phyloP scores from a whole-genome alignment of 78 protist species.

The Monocercomonoides exilis region DNA sequence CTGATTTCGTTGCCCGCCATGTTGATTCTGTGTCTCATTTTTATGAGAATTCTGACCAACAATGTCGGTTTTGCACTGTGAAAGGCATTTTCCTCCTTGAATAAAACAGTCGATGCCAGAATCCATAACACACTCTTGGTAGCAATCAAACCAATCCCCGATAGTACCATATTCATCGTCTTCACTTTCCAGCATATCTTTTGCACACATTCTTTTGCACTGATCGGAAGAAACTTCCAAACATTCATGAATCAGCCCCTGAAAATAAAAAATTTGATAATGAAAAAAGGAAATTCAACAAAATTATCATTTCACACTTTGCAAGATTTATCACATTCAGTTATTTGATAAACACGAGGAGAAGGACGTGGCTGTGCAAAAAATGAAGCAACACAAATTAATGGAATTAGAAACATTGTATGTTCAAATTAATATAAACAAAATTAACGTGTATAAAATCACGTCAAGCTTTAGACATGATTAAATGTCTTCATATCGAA shows the following conservation, averaged over 20 bases:
- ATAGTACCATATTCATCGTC: background rate
- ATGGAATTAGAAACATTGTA: too few species aligned
- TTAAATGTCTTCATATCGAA: too few species aligned
- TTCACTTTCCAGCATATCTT: background rate
- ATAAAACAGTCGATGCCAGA: background rate
- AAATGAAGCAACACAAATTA: too few species aligned
- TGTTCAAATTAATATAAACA: too few species aligned
- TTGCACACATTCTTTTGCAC: background rate
- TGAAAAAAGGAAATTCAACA: background rate
- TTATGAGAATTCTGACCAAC: background rate
- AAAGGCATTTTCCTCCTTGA: background rate
- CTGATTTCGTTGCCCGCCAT: background rate
- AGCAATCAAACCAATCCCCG: background rate
- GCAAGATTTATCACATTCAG: background rate
- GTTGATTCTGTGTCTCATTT: background rate
- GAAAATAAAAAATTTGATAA: background rate
- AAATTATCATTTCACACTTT: background rate
- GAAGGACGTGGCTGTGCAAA: too few species aligned
- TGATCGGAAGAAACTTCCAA: background rate
- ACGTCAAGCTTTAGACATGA: too few species aligned
- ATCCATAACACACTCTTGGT: background rate
- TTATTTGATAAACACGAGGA: background rate
- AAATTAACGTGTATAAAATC: too few species aligned
- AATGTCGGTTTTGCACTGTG: background rate
- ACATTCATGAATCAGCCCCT: background rate